Percentiles rank a stretch among this genome's conserved stretches.
Conservation (phyloP, 805 yeast species). For the Saccharomycopsis selenospora region DNA sequence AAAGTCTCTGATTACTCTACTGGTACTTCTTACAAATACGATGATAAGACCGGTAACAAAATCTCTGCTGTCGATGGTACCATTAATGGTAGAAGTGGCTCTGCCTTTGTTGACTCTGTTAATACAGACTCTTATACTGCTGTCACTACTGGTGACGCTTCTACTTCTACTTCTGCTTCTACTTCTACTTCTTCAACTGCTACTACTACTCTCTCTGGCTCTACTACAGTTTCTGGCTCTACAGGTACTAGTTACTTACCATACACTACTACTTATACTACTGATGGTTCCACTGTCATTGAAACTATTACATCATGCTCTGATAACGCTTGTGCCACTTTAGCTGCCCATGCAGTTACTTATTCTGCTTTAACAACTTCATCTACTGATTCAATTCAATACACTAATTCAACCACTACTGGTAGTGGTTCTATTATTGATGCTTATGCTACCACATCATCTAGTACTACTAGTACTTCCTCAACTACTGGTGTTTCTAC, state of each 20-base stretch:
- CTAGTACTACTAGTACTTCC: slow-evolving; percentile 31
- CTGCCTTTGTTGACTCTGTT: slow-evolving; percentile 10
- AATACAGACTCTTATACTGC: not conserved
- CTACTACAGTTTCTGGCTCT: not conserved
- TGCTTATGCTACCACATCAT: slow-evolving; percentile 28
- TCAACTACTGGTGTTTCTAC: slow-evolving; percentile 28
- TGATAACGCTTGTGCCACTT: slow-evolving; percentile 23
- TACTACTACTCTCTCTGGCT: too few relatives aligned
- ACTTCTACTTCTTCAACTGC: slow-evolving; percentile 2
- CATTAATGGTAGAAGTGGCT: slow-evolving; percentile 17
- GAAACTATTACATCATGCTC: slow-evolving; percentile 22
- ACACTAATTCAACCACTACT: not conserved
- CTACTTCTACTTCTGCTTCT: slow-evolving; percentile 5
- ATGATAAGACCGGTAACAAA: slow-evolving; percentile 33
- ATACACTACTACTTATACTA: slow-evolving; percentile 2
- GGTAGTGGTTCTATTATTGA: not conserved
- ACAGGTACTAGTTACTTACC: not conserved
- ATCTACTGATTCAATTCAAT: not conserved
- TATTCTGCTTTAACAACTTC: not conserved
- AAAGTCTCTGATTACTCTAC: slow-evolving; percentile 62
- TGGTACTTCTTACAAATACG: slow-evolving; percentile 53
- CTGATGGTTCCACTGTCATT: slow-evolving; percentile 4
- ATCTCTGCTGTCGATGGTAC: slow-evolving; percentile 12
- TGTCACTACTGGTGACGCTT: slow-evolving; percentile 1
- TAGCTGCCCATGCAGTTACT: not conserved